phyloP scores from a whole-genome alignment of 257 asterid genomes.

The Buddleja alternifolia region DNA sequence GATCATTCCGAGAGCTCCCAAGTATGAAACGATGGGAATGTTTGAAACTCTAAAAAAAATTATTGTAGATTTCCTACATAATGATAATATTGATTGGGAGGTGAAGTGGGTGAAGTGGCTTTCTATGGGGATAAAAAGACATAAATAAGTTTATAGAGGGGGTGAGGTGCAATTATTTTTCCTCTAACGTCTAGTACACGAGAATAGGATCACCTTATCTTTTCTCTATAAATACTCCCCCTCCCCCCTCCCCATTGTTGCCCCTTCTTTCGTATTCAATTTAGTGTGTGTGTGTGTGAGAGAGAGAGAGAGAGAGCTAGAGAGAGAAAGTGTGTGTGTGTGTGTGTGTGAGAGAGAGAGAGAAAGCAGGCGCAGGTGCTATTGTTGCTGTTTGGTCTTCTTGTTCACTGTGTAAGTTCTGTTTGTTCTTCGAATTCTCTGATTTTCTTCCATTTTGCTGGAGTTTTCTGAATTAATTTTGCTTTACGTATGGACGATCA shows the following conservation, averaged over 20 bases:
- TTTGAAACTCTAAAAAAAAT: too few species aligned
- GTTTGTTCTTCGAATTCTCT: constrained; percentile 9
- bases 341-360: constrained; percentile 34
- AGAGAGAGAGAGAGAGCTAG: constrained; percentile 33
- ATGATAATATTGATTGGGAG: neutral
- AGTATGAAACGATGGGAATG: too few species aligned
- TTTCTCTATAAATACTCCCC: constrained; percentile 58
- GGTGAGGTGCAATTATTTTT: constrained; percentile 14
- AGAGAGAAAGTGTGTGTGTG: constrained; percentile 27
- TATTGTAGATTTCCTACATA: too few species aligned
- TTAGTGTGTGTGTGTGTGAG: constrained; percentile 9
- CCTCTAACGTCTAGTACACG: constrained; percentile 36
- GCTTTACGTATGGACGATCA: neutral
- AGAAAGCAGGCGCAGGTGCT: constrained; percentile 27
- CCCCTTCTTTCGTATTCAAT: constrained; percentile 26
- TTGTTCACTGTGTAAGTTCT: constrained; percentile 44
- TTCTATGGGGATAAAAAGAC: neutral
- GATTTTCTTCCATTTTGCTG: constrained; percentile 9
- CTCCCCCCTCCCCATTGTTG: constrained; percentile 22
- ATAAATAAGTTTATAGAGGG: constrained; percentile 10
- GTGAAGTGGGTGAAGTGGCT: too few species aligned
- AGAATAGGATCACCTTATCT: constrained; percentile 58
- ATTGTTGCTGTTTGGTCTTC: constrained; percentile 35
- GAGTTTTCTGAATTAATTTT: neutral
- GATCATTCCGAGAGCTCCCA: too few species aligned